Evolutionary conservation across 352 stramenopile genomes (phyloP), one percentile per base, ranked within the genome.

Genomic region (Phytophthora melonis): DNA sequence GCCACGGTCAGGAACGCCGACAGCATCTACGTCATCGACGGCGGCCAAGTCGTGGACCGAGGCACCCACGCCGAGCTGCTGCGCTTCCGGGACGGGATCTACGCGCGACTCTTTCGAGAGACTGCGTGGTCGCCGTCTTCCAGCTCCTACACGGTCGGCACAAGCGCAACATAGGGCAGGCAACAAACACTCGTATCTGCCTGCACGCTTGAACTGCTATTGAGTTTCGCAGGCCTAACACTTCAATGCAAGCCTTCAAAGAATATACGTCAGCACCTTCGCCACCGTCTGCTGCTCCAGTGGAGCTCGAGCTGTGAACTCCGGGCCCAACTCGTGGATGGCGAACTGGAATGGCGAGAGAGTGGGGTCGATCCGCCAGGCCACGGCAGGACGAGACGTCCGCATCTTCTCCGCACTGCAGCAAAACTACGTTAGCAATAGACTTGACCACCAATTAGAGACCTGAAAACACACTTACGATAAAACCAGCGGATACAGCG

Each of bases 331-430:
- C 34, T 78, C 68, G 18, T 78, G 57, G 32, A 82, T 68, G 18
- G 76, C 57, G 27, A 82, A 75, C 41, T 75, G 64, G 25, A 80
- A 70, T 18, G 53, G 62, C 16, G 69, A 78, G 1, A 75, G 34
- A 1, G n/a, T 41, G 1, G 62, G 45, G 32, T 75, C 72, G 19
- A 69, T 72, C 5, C 71, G 71, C 71, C 71, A 77, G 1, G 82
- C 84, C 13, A 91, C 78, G 7, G 72, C 66, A 54, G 84, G 82
- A 19, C 79, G 72, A 25, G 81, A 92, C 21, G 81, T 86, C 32
- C 77, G 82, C 34, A 84, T 89, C 23, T 81, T 77, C 58, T 89
- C 78, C 32, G 79, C 83, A 9, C 82, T 90, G 43, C 23, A 74
- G 18, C 45, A 52, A 14, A 52, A 25, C 16, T 23, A 52, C n/a